Evolutionary conservation across 1,284 basidiomycete species (phyloP), one percentile per base, ranked within the genome.

Genomic region (Cryptococcus sp.): DNA sequence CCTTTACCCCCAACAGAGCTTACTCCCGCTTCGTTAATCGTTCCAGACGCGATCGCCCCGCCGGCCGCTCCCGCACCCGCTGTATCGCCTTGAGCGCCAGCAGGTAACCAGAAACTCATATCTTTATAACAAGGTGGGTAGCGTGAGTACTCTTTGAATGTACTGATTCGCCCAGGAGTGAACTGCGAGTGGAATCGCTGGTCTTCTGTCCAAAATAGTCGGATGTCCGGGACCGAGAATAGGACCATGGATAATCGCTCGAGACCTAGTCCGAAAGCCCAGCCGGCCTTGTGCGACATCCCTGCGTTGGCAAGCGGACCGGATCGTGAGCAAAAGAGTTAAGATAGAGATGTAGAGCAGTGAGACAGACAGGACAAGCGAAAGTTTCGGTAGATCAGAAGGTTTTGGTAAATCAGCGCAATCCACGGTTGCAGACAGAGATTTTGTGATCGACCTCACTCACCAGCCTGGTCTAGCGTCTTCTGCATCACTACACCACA

Each of bases 181-280:
- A 99, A 99, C 69, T 99, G 96, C 11, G 84, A 83, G 34, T 89
- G 79, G 83, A 99, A 99, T 10, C 95, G 87, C 19, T 83, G 70
- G 71, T 99, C 96, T 51, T 81, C 78, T 2, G 93, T 94, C 96
- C 96, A 99, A 83, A 99, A 99, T 15, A 99, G 82, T n/a, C 96
- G 89, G 71, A 99, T 99, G 75, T 99, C 96, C 3, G 95, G 96
- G 56, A 99, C 96, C 17, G 87, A 89, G 79, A 89, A 99, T 52
- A 99, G 85, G 61, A 99, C 88, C 96, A 99, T 99, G 29, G 95
- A 93, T 65, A 99, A 96, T 23, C 96, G 86, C 75, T 99, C 96
- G 46, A 99, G 83, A 6, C 96, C 96, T 39, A 99, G 86, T 16
- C 96, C 96, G 70, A 98, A 99, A 0, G 96, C 96, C 96, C 96